Evolutionary conservation across 2,329 filamentous ascomycete species (phyloP), one percentile per base, ranked within the genome.

Genomic region (Neocucurbitaria cava): DNA sequence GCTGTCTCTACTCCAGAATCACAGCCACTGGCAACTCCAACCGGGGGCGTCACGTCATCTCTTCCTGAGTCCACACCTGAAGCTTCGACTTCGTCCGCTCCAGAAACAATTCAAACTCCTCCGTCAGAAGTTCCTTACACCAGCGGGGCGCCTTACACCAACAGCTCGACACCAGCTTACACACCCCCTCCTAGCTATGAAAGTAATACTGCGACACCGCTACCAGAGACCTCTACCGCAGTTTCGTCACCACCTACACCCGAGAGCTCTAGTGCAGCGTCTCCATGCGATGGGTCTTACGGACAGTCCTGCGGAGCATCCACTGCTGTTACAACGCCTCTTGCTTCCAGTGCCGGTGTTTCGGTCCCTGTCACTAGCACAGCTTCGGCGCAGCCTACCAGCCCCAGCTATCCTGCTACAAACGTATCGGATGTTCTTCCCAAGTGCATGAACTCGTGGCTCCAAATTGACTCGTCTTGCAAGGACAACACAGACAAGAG

Each of bases 381-480:
- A 17, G 30, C 54, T 26, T 49, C 52, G 41, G 47, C 64, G 30
- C 46, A 54, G 52, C 62, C 66, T 51, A 62, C 63, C 15, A 64
- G 52, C 42, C 61, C 71, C 9, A 62, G 54, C 48, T 64, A 66
- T 38, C 53, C 66, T 30, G 62, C 67, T 31, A 56, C 65, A 28
- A 64, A 64, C 48, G 64, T 87, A 78, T 92, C 92, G 53, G 78
- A 82, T 23, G 85, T 93, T 43, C 88, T 97, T 45, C 93, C 94
- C 60, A 87, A 87, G 72, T 98, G 94, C 82, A 81, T 98, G 79
- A 95, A 94, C 85, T 96, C 92, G 69, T 97, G 92, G 91, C 79
- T 96, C 38, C 59, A 70, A 70, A 85, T 86, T 74, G 78, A 83
- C 57, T 85, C 89, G 46, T 81, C 85, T 72, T 98, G 94, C 86